phyloP scores from a whole-genome alignment of 2,329 filamentous ascomycete species.

The Aspergillus phoenicis region DNA sequence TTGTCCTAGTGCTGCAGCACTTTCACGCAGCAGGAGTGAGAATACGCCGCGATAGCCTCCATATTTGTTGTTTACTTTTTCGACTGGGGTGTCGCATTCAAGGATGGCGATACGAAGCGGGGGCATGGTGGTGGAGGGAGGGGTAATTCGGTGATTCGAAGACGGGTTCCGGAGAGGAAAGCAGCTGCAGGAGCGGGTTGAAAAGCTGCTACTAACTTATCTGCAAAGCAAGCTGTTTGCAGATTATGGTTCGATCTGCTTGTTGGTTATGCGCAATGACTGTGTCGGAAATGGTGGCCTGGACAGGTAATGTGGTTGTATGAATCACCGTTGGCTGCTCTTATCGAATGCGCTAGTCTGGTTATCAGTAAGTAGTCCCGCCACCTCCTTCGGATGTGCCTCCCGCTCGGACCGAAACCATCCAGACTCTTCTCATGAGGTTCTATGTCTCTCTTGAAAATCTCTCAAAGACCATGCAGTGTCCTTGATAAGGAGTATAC shows the following conservation, averaged over 20 bases:
- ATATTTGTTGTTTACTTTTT: constrained; percentile 65
- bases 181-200: not conserved
- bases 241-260: not conserved
- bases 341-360: no score
- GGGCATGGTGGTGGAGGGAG: constrained; percentile 29
- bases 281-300: not conserved
- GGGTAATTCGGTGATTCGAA: not conserved
- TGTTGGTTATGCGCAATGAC: not conserved
- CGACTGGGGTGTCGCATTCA: constrained; percentile 79
- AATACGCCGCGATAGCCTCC: constrained; percentile 74
- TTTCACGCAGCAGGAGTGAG: constrained; percentile 58
- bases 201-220: no score
- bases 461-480: not conserved
- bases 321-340: not conserved
- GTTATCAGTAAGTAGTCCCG: no score
- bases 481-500: not conserved
- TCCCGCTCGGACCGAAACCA: not conserved
- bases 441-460: not conserved
- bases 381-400: not conserved
- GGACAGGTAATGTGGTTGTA: not conserved
- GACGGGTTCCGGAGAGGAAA: not conserved
- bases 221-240: not conserved
- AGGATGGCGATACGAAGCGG: constrained; percentile 80
- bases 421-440: not conserved
- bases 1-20: constrained; percentile 51